Percentiles rank a stretch among this genome's conserved stretches.
These are phyloP conservation scores for Senna siamea DNA, from an alignment of 306 rosid genomes.

Conservation along the genomic window DNA sequence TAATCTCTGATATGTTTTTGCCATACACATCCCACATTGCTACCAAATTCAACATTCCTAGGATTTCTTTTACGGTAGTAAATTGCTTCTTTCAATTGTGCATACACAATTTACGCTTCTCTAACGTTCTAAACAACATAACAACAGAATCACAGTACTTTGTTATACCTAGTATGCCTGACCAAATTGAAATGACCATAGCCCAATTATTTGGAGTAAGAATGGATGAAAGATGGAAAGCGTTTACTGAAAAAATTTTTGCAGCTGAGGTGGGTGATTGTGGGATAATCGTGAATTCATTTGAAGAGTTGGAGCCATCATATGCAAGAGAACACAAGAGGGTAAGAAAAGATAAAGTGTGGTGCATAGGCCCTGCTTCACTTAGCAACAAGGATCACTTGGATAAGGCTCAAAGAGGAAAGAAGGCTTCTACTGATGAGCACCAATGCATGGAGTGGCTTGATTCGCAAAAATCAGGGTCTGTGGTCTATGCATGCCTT, in stretches of 20 bases:
- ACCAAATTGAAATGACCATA: constrained; percentile 44
- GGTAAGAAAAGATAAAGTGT: constrained; percentile 42
- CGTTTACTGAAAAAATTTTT: neutral
- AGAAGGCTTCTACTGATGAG: constrained; percentile 42
- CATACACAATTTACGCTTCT: neutral
- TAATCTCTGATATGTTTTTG: constrained; percentile 57
- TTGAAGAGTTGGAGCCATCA: constrained; percentile 63
- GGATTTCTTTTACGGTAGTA: constrained; percentile 50
- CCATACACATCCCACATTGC: constrained; percentile 58
- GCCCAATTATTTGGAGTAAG: constrained; percentile 19
- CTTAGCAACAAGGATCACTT: constrained; percentile 41
- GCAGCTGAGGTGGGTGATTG: constrained; percentile 47
- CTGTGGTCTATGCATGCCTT: constrained; percentile 61
- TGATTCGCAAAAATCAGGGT: constrained; percentile 39
- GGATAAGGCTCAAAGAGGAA: constrained; percentile 65
- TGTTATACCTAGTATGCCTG: constrained; percentile 51
- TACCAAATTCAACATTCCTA: constrained; percentile 48
- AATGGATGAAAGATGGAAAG: neutral
- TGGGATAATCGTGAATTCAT: constrained; percentile 56
- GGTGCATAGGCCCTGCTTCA: constrained; percentile 68
- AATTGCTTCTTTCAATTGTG: constrained; percentile 41
- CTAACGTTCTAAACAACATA: constrained; percentile 24
- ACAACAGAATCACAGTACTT: constrained; percentile 39
- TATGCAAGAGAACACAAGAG: constrained; percentile 50
- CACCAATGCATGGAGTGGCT: constrained; percentile 56